These are phyloP conservation scores for Xylariaceae sp. DNA, from an alignment of 2,329 filamentous ascomycete species.

Conservation along the genomic window DNA sequence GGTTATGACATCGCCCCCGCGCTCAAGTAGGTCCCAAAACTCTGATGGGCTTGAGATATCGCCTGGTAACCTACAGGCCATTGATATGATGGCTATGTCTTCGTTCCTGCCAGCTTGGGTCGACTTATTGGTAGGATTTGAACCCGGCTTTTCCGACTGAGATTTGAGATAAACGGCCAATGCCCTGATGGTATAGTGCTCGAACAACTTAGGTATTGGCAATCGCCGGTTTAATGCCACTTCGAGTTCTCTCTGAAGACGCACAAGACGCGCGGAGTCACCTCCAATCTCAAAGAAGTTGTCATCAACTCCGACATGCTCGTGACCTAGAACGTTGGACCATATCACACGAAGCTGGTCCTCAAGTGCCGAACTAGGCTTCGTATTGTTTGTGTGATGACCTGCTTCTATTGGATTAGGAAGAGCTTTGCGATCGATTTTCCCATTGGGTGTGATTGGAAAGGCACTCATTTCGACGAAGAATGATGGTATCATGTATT, in stretches of 20 bases:
- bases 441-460: constrained; percentile 26
- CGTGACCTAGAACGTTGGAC: constrained; percentile 26
- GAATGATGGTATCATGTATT: constrained; percentile 30
- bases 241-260: constrained; percentile 28
- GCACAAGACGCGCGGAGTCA: constrained; percentile 26
- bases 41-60: constrained; percentile 27
- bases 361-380: constrained; percentile 20
- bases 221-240: constrained; percentile 20
- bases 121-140: not conserved
- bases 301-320: constrained; percentile 22
- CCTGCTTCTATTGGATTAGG: constrained; percentile 19
- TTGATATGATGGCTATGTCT: constrained; percentile 31
- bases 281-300: constrained; percentile 32
- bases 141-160: not conserved
- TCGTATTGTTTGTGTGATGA: not conserved
- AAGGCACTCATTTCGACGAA: constrained; percentile 27
- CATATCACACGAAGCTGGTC: constrained; percentile 24
- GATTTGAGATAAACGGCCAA: constrained; percentile 23
- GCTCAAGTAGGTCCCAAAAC: constrained; percentile 34
- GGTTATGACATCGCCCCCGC: constrained; percentile 24
- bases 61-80: constrained; percentile 37
- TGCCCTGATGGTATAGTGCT: constrained; percentile 29
- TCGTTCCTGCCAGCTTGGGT: constrained; percentile 4
- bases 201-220: constrained; percentile 24
- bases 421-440: constrained; percentile 29